A percentile compares a stretch with the other conserved stretches of the same genome.
These are phyloP conservation scores for Globisporangium takayamanum DNA, from an alignment of 352 stramenopile genomes.

Conservation along the genomic window DNA sequence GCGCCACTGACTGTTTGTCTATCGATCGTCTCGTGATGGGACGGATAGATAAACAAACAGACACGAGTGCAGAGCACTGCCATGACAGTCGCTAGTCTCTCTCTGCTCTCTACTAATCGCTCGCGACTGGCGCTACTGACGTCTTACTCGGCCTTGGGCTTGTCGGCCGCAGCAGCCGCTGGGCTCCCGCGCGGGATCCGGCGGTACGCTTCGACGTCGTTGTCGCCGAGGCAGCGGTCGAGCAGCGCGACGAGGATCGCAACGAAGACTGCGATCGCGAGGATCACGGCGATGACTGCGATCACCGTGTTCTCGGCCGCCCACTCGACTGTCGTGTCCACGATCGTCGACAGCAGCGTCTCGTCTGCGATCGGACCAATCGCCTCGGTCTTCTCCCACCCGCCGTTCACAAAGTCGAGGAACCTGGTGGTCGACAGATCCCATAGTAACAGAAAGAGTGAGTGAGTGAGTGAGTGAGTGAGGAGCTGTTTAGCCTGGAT, in stretches of 20 bases:
- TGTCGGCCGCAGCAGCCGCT: constrained; percentile 12
- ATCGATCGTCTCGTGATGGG: constrained; percentile 18
- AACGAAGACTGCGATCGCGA: constrained; percentile 55
- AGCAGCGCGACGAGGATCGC: constrained; percentile 63
- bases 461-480: neutral
- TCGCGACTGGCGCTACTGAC: neutral
- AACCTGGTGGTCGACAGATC: constrained; percentile 15
- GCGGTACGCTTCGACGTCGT: constrained; percentile 52
- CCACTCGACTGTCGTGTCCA: constrained; percentile 62
- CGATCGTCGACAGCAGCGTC: constrained; percentile 50
- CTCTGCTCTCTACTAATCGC: neutral
- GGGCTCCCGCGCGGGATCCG: constrained; percentile 27
- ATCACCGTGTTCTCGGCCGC: constrained; percentile 62
- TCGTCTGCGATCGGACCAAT: constrained; percentile 58
- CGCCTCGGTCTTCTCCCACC: constrained; percentile 43
- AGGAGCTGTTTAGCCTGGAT: neutral
- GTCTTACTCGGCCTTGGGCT: constrained; percentile 45
- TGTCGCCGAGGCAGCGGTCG: constrained; percentile 66
- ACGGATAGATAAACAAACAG: neutral
- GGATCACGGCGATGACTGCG: constrained; percentile 47
- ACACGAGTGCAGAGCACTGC: neutral
- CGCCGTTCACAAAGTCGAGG: constrained; percentile 52
- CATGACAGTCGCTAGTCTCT: neutral
- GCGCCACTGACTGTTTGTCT: too few species aligned
- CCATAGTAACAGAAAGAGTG: neutral